Evolutionary conservation across 148 eudicot species (phyloP).

Genomic region (Camellia lanceoleosa): DNA sequence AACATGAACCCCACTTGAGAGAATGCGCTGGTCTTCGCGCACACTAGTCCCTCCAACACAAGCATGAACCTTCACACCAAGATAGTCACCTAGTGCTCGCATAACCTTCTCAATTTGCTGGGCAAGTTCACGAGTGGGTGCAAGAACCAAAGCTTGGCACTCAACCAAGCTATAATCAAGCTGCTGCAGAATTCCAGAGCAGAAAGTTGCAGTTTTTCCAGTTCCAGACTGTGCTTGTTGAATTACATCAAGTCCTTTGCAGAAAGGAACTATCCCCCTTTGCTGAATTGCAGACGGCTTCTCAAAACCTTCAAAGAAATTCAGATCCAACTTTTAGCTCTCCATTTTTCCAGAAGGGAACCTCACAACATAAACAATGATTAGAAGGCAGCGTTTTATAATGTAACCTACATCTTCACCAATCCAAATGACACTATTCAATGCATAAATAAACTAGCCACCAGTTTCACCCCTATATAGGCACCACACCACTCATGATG

Average conservation of each 20-base stretch:
- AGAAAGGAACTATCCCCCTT: conserved; percentile 59
- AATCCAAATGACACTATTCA: neutral
- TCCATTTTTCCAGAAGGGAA: neutral
- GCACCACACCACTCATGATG: neutral
- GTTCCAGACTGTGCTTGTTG: conserved; percentile 72
- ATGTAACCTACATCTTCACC: neutral
- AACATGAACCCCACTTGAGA: conserved; percentile 65
- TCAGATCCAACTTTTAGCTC: conserved; percentile 10
- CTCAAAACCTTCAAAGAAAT: conserved; percentile 45
- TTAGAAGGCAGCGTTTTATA: neutral
- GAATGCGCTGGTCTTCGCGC: conserved; percentile 73
- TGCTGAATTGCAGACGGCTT: conserved; percentile 71
- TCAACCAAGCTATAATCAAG: conserved; percentile 44
- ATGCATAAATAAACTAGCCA: neutral
- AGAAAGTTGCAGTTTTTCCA: conserved; percentile 65
- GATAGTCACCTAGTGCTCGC: conserved; percentile 66
- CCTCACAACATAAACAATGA: neutral
- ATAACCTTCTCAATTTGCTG: conserved; percentile 65
- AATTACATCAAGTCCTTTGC: conserved; percentile 58
- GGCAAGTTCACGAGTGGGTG: conserved; percentile 64
- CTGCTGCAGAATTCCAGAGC: conserved; percentile 62
- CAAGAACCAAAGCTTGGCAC: conserved; percentile 59
- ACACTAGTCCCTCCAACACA: conserved; percentile 87
- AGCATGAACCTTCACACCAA: conserved; percentile 78
- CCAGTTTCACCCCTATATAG: neutral